A percentile compares a stretch with the other conserved stretches of the same genome.
phyloP scores from a whole-genome alignment of 306 rosid species.

The Casuarina glauca region DNA sequence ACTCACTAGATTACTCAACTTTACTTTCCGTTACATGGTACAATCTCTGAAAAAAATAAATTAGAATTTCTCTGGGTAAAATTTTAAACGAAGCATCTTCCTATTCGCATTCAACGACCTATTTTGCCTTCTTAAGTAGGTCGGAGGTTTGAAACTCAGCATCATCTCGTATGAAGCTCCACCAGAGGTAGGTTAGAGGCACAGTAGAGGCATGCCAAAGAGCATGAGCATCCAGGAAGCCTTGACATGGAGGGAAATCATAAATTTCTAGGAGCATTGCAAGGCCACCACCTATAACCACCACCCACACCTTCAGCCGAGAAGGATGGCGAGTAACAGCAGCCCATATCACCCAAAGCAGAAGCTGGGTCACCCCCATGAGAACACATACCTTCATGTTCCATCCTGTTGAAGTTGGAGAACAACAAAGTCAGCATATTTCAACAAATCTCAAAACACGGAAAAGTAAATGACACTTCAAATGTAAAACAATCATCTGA shows the following conservation, averaged over 20 bases:
- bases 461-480: background rate
- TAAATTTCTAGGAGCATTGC: slow-evolving; percentile 62
- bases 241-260: slow-evolving; percentile 71
- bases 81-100: slow-evolving; percentile 8
- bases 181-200: slow-evolving; percentile 74
- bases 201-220: slow-evolving; percentile 73
- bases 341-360: slow-evolving; percentile 70
- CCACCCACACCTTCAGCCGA: slow-evolving; percentile 60
- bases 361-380: slow-evolving; percentile 62
- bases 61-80: background rate
- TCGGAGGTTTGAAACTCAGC: slow-evolving; percentile 47
- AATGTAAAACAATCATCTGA: no score
- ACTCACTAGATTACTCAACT: background rate
- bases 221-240: slow-evolving; percentile 68
- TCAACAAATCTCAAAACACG: background rate
- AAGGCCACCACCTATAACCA: slow-evolving; percentile 54
- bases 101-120: slow-evolving; percentile 19
- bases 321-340: slow-evolving; percentile 57
- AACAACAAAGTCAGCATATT: background rate
- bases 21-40: background rate
- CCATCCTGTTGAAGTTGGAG: slow-evolving; percentile 56
- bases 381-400: slow-evolving; percentile 72
- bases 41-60: background rate
- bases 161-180: slow-evolving; percentile 83
- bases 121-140: slow-evolving; percentile 62